Percentiles rank a stretch among this genome's conserved stretches.
These are phyloP conservation scores for Sanghuangporus weigelae DNA, from an alignment of 1,284 basidiomycete species.

Conservation along the genomic window DNA sequence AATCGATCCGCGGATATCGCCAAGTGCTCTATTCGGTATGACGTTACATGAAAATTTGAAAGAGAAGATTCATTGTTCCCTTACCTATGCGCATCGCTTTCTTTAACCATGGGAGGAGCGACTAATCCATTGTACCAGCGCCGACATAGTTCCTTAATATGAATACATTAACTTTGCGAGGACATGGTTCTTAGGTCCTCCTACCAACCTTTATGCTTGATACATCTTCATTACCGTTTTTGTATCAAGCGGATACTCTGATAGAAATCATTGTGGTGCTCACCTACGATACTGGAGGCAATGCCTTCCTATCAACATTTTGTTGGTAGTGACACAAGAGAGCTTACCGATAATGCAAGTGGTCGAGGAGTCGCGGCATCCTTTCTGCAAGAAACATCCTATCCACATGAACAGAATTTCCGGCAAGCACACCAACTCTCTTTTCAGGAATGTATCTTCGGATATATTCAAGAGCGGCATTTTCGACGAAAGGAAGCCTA, in stretches of 20 bases:
- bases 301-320: background rate
- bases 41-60: background rate
- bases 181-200: background rate
- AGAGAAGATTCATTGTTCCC: conserved; percentile 14
- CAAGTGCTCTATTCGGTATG: conserved; percentile 52
- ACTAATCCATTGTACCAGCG: conserved; percentile 58
- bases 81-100: conserved; percentile 47
- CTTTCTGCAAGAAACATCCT: conserved; percentile 64
- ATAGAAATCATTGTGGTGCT: conserved; percentile 20
- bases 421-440: conserved; percentile 64
- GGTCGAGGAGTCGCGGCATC: conserved; percentile 71
- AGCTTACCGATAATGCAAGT: conserved; percentile 72
- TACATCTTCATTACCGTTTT: conserved; percentile 46
- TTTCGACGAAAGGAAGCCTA: conserved; percentile 47
- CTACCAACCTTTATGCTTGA: conserved; percentile 68
- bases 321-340: background rate
- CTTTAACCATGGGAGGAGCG: conserved; percentile 24
- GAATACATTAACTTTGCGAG: background rate
- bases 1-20: conserved; percentile 74
- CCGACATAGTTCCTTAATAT: conserved; percentile 57
- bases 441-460: conserved; percentile 67
- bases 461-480: conserved; percentile 61
- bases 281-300: conserved; percentile 45
- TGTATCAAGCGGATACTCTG: background rate
- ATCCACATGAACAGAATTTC: conserved; percentile 79